Conservation (phyloP, 805 yeast species). For the Wickerhamiella hasegawae region DNA sequence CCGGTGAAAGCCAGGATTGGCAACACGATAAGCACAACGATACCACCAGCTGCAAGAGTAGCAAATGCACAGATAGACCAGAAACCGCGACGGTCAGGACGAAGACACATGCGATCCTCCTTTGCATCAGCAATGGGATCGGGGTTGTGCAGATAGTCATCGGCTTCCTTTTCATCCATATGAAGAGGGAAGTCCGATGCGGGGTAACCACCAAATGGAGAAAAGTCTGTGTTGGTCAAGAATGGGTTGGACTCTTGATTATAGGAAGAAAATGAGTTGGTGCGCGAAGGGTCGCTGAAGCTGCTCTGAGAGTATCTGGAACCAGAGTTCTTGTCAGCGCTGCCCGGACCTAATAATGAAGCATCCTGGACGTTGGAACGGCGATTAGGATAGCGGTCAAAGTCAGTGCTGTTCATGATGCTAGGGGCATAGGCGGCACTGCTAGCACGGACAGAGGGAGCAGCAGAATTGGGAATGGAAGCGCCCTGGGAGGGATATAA, state of each 20-base stretch:
- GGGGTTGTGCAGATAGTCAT: slow-evolving; percentile 90
- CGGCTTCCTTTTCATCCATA: slow-evolving; percentile 87
- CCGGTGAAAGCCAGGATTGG: slow-evolving; percentile 82
- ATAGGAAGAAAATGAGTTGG: slow-evolving; percentile 9
- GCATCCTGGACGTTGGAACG: slow-evolving; percentile 6
- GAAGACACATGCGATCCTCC: slow-evolving; percentile 34
- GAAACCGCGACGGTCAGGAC: slow-evolving; percentile 24
- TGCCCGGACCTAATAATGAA: slow-evolving; percentile 4
- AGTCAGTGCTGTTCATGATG: slow-evolving; percentile 13
- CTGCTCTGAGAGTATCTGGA: slow-evolving; percentile 4
- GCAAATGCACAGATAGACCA: slow-evolving; percentile 26
- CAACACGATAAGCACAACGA: slow-evolving; percentile 55
- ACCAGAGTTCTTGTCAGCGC: slow-evolving; percentile 1
- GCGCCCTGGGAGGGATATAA: slow-evolving; percentile 1
- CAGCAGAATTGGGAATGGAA: slow-evolving; percentile 4
- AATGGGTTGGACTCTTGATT: slow-evolving; percentile 16
- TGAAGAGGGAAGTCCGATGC: slow-evolving; percentile 80
- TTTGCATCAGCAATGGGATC: slow-evolving; percentile 88
- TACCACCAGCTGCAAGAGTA: slow-evolving; percentile 39
- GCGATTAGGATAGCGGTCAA: slow-evolving; percentile 23
- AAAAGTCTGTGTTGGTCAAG: slow-evolving; percentile 23
- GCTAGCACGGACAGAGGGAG: slow-evolving; percentile 6
- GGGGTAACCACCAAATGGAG: slow-evolving; percentile 94
- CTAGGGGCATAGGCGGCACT: slow-evolving; percentile 9
- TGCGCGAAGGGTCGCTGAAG: slow-evolving; percentile 4